phyloP scores from a whole-genome alignment of 2,329 filamentous ascomycete species.

The Beauveria sp. region DNA sequence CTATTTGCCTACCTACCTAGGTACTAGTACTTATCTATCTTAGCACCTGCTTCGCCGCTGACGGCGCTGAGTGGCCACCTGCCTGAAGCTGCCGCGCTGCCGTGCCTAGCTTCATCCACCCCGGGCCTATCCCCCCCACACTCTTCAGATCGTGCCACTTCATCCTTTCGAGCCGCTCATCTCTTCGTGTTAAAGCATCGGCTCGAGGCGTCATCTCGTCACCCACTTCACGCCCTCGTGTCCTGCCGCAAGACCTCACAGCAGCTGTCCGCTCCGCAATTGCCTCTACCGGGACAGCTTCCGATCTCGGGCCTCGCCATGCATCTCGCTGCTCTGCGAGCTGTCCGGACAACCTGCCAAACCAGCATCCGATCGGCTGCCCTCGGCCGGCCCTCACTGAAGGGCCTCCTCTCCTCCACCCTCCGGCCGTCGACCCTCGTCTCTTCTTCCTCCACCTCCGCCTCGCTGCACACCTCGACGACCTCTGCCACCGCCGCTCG shows the following conservation, averaged over 20 bases:
- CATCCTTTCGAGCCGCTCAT: not conserved
- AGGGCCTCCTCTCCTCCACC: not conserved
- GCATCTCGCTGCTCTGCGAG: slow-evolving; percentile 65
- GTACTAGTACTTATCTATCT: too few relatives aligned
- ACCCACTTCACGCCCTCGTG: not conserved
- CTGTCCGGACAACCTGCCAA: slow-evolving; percentile 61
- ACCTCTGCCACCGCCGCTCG: slow-evolving; percentile 13
- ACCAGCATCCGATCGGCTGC: slow-evolving; percentile 47
- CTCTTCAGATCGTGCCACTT: not conserved
- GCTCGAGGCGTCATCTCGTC: not conserved
- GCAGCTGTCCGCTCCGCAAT: not conserved
- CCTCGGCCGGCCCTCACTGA: slow-evolving; percentile 36
- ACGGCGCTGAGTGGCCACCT: too few relatives aligned
- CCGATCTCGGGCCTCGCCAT: slow-evolving; percentile 35
- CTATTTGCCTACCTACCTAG: too few relatives aligned
- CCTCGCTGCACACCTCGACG: slow-evolving; percentile 15
- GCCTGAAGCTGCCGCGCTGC: too few relatives aligned
- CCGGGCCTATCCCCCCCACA: not conserved
- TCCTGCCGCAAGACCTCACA: not conserved
- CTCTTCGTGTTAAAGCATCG: not conserved
- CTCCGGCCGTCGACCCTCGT: slow-evolving; percentile 17
- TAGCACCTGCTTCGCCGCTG: too few relatives aligned
- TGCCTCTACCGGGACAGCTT: slow-evolving; percentile 16
- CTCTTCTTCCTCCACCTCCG: slow-evolving; percentile 14
- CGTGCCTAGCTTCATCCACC: too few relatives aligned